phyloP scores from a whole-genome alignment of 129 eudicot genomes.

The Sambucus nigra region DNA sequence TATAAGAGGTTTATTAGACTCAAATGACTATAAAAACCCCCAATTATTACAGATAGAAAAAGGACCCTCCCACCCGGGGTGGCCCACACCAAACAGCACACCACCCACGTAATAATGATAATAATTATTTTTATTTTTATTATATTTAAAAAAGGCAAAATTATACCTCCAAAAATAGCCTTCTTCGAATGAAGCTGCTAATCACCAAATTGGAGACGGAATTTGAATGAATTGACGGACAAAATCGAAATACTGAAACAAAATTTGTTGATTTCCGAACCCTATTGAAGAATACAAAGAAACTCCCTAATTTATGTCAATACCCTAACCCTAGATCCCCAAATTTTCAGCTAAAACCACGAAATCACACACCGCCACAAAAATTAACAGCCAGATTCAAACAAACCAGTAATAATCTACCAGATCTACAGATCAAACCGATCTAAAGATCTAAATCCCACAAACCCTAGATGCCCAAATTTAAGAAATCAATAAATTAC shows the following conservation, averaged over 20 bases:
- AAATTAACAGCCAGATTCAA: background rate
- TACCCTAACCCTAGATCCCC: slow-evolving; percentile 38
- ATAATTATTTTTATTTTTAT: no score
- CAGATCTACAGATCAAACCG: slow-evolving; percentile 6
- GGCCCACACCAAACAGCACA: no score
- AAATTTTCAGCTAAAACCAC: background rate
- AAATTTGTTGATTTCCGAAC: background rate
- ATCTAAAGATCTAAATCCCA: background rate
- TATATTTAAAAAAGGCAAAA: no score
- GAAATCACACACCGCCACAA: background rate
- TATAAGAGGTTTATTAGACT: no score
- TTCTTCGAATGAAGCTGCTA: no score
- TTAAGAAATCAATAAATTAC: background rate
- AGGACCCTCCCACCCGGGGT: no score
- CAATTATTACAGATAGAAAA: no score
- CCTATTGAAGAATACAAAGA: slow-evolving; percentile 3
- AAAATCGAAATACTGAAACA: background rate
- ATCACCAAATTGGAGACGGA: no score
- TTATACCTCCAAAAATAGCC: no score
- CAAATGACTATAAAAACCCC: no score
- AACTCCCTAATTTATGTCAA: background rate
- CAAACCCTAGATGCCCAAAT: slow-evolving; percentile 9
- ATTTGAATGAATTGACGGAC: no score
- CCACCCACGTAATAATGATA: no score
- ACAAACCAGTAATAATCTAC: background rate